phyloP scores from a whole-genome alignment of 192 early-diverging fungal genomes.

The Thoreauomyces humboldtii region DNA sequence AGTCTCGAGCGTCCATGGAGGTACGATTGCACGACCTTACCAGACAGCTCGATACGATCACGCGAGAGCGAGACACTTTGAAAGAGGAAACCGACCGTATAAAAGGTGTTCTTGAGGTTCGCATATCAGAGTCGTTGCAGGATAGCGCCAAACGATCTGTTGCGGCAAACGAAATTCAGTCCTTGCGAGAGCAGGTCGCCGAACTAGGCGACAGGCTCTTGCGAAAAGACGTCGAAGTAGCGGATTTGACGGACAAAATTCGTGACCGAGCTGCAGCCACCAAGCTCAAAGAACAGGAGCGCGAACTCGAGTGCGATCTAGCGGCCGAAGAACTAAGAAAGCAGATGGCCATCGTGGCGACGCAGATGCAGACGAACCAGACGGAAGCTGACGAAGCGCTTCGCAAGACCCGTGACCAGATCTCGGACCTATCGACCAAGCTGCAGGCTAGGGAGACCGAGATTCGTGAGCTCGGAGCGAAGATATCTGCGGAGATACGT shows the following conservation, averaged over 20 bases:
- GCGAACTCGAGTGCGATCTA: not conserved
- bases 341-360: not conserved
- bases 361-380: not conserved
- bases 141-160: not conserved
- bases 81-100: not conserved
- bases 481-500: not conserved
- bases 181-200: not conserved
- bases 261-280: not conserved
- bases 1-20: not conserved
- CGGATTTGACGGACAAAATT: not conserved
- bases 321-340: not conserved
- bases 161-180: not conserved
- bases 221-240: not conserved
- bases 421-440: not conserved
- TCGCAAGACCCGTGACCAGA: not conserved
- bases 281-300: not conserved
- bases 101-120: not conserved
- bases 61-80: not conserved
- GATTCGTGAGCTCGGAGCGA: not conserved
- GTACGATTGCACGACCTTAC: not conserved
- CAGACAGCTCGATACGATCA: not conserved
- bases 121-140: not conserved
- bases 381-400: slow-evolving; percentile 1
- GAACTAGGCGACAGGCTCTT: not conserved
- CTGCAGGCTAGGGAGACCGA: not conserved